Base-by-base conservation (phyloP, 306 rosid genomes). In the Ormosia semicastrata region DNA sequence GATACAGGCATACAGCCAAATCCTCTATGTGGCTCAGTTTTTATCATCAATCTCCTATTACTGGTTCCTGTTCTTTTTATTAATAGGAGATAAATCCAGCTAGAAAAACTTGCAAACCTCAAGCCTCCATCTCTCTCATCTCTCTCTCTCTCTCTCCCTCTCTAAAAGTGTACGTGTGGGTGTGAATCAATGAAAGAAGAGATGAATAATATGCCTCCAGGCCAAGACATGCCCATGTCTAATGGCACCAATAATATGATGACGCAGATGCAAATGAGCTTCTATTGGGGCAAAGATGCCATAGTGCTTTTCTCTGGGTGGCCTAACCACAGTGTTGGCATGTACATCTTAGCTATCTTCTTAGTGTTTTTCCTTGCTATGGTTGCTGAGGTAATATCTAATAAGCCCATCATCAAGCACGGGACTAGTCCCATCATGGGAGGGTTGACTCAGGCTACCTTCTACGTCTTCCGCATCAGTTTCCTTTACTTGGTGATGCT, bases 281-380 rank as follows among this genome's bases (percentile, higher is more conserved):
- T 92, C 68, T 89, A 92, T 18, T 90, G 95, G 97, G 91, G 95
- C 30, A 90, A 82, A 81, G 81, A 90, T 60, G 92, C 85, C 34
- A 85, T 84, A 50, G 32, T 92, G 74, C 81, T 90, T 3, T 92
- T 92, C 79, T 10, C 86, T 0, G 86, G 78, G 0, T 92, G 94
- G 94, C 97, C 94, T 17, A 81, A 83, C 12, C 62, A 79, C 4
- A 89, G 78, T 40, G 36, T 80, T 58, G 85, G 86, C 73, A 81
- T 86, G 87, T 92, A 92, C 62, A 62, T 89, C 33, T 75, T 89
- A 72, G 85, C 92, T 15, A n/a, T 89, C 52, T 68, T 88, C 36
- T 67, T 85, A 34, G 86, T 92, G 72, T 85, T 92, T 80, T 32
- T 84, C 7, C 82, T 92, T 10, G 91, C 92, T 10, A 34, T 89